Evolutionary conservation across 805 yeast genomes (phyloP).

Genomic region (Grigorovia jiainica): DNA sequence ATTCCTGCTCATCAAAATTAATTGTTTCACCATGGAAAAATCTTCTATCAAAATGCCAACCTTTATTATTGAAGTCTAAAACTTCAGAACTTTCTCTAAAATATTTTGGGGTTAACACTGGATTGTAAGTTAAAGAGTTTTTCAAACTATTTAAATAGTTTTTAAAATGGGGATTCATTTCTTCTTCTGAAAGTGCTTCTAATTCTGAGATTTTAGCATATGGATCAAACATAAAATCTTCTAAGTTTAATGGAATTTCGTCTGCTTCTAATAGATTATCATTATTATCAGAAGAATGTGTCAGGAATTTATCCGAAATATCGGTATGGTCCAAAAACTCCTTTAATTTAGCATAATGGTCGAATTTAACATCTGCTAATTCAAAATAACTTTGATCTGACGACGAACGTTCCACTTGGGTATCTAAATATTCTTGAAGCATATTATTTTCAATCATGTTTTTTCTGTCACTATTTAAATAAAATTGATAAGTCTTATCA

Average conservation of each 20-base stretch:
- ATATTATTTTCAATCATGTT: constrained; percentile 20
- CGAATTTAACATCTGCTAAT: constrained; percentile 9
- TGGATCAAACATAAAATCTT: constrained; percentile 23
- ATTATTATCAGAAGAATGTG: constrained; percentile 10
- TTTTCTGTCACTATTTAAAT: constrained; percentile 1
- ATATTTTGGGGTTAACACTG: constrained; percentile 33
- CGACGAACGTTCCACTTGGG: neutral
- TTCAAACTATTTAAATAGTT: constrained; percentile 30
- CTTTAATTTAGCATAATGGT: constrained; percentile 13
- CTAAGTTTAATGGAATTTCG: constrained; percentile 10
- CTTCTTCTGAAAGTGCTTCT: constrained; percentile 11
- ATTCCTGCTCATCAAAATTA: constrained; percentile 10
- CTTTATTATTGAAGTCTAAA: constrained; percentile 8
- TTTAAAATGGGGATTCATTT: constrained; percentile 14
- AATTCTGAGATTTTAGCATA: constrained; percentile 17
- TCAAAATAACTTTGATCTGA: neutral
- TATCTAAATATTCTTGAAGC: constrained; percentile 8
- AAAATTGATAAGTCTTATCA: constrained; percentile 13
- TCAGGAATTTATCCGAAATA: constrained; percentile 6
- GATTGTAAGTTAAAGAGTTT: constrained; percentile 23
- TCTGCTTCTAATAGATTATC: constrained; percentile 8
- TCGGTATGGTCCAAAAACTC: constrained; percentile 10
- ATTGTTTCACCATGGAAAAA: constrained; percentile 44
- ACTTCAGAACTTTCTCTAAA: constrained; percentile 17
- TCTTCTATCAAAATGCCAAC: constrained; percentile 47